Evolutionary conservation across 179 eudicot species (phyloP).

Genomic region (Corrigiola litoralis): DNA sequence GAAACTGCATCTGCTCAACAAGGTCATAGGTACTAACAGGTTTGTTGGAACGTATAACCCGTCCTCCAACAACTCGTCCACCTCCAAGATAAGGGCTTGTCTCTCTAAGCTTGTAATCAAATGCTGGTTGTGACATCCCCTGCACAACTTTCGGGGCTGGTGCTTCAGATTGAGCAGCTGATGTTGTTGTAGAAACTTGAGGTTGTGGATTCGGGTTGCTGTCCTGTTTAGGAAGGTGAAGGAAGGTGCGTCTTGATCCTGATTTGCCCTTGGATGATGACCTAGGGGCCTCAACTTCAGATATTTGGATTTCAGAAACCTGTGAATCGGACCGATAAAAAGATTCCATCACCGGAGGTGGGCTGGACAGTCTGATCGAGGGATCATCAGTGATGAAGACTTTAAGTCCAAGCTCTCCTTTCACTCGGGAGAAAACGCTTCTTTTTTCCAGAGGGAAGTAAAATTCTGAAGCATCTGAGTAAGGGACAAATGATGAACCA

Average conservation of each 20-base stretch:
- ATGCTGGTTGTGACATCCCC: constrained; percentile 35
- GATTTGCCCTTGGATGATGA: constrained; percentile 26
- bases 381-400: constrained; percentile 62
- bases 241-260: constrained; percentile 38
- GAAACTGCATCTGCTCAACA: constrained; percentile 76
- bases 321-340: constrained; percentile 16
- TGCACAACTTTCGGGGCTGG: constrained; percentile 31
- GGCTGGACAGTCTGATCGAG: constrained; percentile 34
- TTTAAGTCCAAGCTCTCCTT: constrained; percentile 80
- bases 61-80: constrained; percentile 66
- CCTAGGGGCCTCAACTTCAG: constrained; percentile 6
- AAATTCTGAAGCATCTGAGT: constrained; percentile 59
- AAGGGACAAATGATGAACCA: constrained; percentile 63
- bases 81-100: constrained; percentile 78
- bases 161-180: constrained; percentile 32
- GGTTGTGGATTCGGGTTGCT: constrained; percentile 24
- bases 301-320: constrained; percentile 18
- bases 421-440: constrained; percentile 52
- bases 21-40: constrained; percentile 66
- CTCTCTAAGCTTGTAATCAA: constrained; percentile 57
- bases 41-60: constrained; percentile 47
- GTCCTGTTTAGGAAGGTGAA: constrained; percentile 44
- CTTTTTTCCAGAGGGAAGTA: constrained; percentile 70
- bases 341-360: constrained; percentile 38
- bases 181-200: constrained; percentile 13